phyloP scores from a whole-genome alignment of 1,139 yeast species.

The Debaryomyces robertsiae region DNA sequence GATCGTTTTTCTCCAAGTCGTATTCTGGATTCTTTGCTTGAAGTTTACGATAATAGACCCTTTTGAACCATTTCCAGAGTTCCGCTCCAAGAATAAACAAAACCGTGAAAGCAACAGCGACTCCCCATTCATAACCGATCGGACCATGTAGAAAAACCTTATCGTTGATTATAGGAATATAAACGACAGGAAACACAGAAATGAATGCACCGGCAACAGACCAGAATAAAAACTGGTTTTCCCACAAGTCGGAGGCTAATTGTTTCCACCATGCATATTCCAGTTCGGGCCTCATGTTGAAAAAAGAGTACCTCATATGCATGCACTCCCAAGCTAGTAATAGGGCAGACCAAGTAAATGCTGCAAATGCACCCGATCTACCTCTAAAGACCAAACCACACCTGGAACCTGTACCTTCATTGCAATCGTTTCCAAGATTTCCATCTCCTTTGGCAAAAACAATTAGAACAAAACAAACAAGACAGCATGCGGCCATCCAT shows the following conservation, averaged over 20 bases:
- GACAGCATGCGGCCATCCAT: conserved; percentile 73
- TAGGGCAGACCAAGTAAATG: conserved; percentile 89
- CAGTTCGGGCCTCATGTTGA: conserved; percentile 72
- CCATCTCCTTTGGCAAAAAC: conserved; percentile 72
- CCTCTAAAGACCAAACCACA: conserved; percentile 76
- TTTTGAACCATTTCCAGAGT: conserved; percentile 65
- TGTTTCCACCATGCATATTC: conserved; percentile 59
- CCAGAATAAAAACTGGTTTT: conserved; percentile 81
- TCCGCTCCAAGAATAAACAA: conserved; percentile 66
- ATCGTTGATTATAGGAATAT: conserved; percentile 83
- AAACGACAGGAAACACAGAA: conserved; percentile 79
- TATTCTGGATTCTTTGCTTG: conserved; percentile 56
- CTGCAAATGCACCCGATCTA: conserved; percentile 78
- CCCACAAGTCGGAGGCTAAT: conserved; percentile 62
- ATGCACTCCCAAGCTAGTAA: conserved; percentile 89
- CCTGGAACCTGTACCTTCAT: conserved; percentile 24
- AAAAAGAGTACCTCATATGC: conserved; percentile 72
- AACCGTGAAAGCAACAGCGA: conserved; percentile 65
- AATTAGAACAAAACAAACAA: conserved; percentile 65
- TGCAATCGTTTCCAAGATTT: conserved; percentile 67
- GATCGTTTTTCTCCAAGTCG: conserved; percentile 58
- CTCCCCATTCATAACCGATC: conserved; percentile 83
- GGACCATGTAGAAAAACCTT: conserved; percentile 76
- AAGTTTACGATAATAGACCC: conserved; percentile 51
- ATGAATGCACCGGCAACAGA: conserved; percentile 72